Conservation (phyloP, 2,329 filamentous ascomycete genomes). For the Calycina herbarum region DNA sequence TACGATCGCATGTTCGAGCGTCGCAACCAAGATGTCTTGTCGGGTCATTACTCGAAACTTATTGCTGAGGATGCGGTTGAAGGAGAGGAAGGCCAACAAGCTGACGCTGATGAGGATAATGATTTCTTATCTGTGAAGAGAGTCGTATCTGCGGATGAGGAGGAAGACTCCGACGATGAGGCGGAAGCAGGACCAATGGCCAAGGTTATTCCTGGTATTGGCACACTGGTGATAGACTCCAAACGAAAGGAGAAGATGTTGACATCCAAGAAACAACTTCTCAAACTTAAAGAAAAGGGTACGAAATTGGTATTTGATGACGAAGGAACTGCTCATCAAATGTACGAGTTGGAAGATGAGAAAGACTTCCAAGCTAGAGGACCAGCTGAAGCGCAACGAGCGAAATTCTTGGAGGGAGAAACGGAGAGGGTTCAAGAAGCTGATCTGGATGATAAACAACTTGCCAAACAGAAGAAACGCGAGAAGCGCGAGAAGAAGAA, state of each 20-base stretch:
- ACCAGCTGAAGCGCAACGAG: constrained; percentile 71
- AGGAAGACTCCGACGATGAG: constrained; percentile 47
- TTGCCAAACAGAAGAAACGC: constrained; percentile 74
- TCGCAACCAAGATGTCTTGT: constrained; percentile 91
- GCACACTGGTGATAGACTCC: constrained; percentile 82
- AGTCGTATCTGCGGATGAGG: constrained; percentile 59
- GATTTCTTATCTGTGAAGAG: constrained; percentile 90
- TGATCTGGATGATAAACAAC: constrained; percentile 79
- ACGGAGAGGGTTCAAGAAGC: constrained; percentile 68
- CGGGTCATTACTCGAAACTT: constrained; percentile 89
- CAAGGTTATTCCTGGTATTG: constrained; percentile 66
- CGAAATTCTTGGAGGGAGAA: constrained; percentile 77
- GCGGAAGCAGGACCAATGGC: constrained; percentile 43
- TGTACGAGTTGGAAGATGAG: constrained; percentile 89
- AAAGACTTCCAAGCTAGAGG: constrained; percentile 75
- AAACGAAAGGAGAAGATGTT: constrained; percentile 95
- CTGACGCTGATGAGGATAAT: constrained; percentile 66
- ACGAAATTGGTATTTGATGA: constrained; percentile 90
- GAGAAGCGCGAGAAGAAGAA: constrained; percentile 76
- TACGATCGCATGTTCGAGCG: constrained; percentile 98
- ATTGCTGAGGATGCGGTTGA: constrained; percentile 60
- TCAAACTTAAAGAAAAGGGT: constrained; percentile 85
- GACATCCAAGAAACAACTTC: constrained; percentile 88
- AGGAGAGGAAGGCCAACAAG: constrained; percentile 45
- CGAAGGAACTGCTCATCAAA: constrained; percentile 77